Base-by-base conservation (phyloP, 768 basidiomycete species). In the Clitopilus passeckerianus region DNA sequence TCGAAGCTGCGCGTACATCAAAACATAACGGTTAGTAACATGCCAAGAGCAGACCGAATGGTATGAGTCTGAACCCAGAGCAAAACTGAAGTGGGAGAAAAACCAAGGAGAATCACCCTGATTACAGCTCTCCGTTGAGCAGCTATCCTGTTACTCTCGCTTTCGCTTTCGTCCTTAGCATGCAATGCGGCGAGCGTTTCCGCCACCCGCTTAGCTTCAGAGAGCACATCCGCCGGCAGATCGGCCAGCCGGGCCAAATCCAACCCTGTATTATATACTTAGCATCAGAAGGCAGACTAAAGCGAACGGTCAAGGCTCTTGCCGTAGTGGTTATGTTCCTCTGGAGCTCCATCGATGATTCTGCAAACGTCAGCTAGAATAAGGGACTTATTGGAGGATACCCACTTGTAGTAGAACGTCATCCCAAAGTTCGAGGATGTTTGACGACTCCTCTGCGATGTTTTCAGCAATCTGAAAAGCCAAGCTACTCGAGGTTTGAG, bases 211-310 rank as follows among this genome's bases (percentile, higher is more conserved):
- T 73, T 80, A 5, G 82, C 87, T 69, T 90, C 86, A 4, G 66
- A 62, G 43, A 95, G 69, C 12, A 96, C 84, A 53, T 90, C 83
- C 0, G 70, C 62, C 0, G 96, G 96, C 0, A 99, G 77, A 66
- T 95, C 93, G 0, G 93, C 95, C 5, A 96, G 80, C 53, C 85
- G 84, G 12, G 95, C 95, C 24, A 98, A 82, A 64, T 97, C 91
- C 10, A 99, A 76, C 2, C 96, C 95, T 95, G 62, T 22, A 34
- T 34, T 15, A 23, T 7, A 22, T 57, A 18, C 46, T 50, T n/a
- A 41, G 44, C 59, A 15, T 57, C 24, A 22, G 59, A 58, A 18
- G 8, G 18, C 56, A 12, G 24, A 8, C 46, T 53, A 41, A n/a
- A 44, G 27, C 59, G 35, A 56, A 30, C 27, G 27, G 27, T 57